phyloP scores from a whole-genome alignment of 345 rosid species.

The Dipteronia dyeriana region DNA sequence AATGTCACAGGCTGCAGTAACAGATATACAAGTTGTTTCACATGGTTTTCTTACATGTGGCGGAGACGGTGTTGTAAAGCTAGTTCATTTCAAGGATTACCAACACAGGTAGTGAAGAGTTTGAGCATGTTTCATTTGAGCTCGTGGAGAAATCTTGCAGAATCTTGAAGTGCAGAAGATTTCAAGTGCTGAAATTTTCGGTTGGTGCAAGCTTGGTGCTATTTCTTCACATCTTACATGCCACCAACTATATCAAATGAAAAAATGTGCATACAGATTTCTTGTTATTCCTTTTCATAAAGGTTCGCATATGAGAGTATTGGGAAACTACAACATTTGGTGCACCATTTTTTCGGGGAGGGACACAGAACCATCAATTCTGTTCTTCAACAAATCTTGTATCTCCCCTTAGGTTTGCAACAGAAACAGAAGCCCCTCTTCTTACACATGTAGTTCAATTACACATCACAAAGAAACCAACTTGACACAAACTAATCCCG shows the following conservation, averaged over 20 bases:
- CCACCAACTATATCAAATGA: background rate
- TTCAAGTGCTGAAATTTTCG: background rate
- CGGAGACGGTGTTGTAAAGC: constrained; percentile 84
- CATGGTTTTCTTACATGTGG: constrained; percentile 84
- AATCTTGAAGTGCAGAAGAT: background rate
- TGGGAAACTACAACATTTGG: background rate
- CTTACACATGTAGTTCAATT: background rate
- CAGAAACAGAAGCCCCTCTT: background rate
- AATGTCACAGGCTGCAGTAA: constrained; percentile 74
- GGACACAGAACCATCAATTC: background rate
- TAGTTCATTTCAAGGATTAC: constrained; percentile 47
- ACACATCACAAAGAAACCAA: background rate
- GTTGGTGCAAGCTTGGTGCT: background rate
- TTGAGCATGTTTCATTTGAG: background rate
- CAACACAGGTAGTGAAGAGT: constrained; percentile 5
- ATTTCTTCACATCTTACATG: background rate
- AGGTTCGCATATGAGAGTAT: background rate
- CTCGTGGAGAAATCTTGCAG: background rate
- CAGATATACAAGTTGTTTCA: constrained; percentile 78
- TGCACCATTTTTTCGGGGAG: background rate
- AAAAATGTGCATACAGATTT: background rate
- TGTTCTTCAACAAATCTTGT: background rate
- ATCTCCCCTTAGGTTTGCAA: background rate
- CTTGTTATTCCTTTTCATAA: background rate
- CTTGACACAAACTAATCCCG: background rate